Evolutionary conservation across 2,329 filamentous ascomycete genomes (phyloP), one percentile per base, ranked within the genome.

Genomic region (Claviceps humidiphila): DNA sequence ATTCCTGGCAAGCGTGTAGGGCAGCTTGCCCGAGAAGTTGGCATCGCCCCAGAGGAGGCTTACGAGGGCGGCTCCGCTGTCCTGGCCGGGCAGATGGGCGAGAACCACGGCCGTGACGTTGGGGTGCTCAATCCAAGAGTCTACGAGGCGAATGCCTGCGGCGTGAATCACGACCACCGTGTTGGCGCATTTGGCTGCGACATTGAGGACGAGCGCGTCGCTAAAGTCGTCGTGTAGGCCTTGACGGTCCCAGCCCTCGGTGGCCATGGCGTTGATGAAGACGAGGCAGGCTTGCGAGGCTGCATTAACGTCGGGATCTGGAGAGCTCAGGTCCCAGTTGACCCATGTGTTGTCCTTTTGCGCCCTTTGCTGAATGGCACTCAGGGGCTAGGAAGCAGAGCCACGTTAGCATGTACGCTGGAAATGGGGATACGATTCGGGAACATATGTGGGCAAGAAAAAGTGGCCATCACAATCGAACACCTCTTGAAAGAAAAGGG

Each of bases 201-300:
- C 77, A 51, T 78, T 79, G 1, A 68, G 62, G 0, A 87, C 73
- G 0, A 86, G 68, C 0, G 66, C 65, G 55, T 86, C 82, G 53
- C 78, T 82, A 41, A 78, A 78, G 56, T 82, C 84, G 60, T 94
- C 87, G 48, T 79, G 77, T 22, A 93, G 75, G 11, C 77, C 77
- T 0, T 78, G 70, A 42, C 81, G 74, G 56, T 88, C 76, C 66
- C 78, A 89, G 0, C 85, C 87, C 67, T 95, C 89, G 0, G 87
- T 86, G 1, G 85, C 80, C 63, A 90, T 87, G 38, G 75, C 78
- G 62, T 85, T 95, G 52, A 82, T 85, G 64, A 95, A 95, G 1
- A 93, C 89, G 42, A 96, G 62, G 84, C 95, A 49, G 47, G 87
- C 80, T 2, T 84, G 75, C 1, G 61, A 61, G 3, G 68, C 67